phyloP scores from a whole-genome alignment of 225 moss, liverwort and hornwort species.

The Asterella californica region DNA sequence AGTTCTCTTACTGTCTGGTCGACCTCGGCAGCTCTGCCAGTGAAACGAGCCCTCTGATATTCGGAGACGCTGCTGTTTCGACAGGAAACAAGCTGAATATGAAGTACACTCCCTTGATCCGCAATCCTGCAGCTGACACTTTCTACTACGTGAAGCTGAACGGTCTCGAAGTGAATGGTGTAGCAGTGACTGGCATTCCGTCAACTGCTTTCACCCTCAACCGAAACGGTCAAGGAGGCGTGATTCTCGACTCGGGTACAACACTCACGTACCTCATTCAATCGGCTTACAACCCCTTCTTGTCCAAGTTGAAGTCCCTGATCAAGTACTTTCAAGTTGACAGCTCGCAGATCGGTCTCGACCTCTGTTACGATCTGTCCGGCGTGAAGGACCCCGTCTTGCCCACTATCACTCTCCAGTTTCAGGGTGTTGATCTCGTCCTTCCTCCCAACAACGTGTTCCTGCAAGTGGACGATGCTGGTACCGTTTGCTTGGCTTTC shows the following conservation, averaged over 20 bases:
- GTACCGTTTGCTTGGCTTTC: slow-evolving; percentile 40
- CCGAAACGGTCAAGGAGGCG: slow-evolving; percentile 17
- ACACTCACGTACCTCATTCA: slow-evolving; percentile 31
- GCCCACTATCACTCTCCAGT: slow-evolving; percentile 22
- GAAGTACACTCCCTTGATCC: slow-evolving; percentile 31
- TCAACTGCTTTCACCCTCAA: slow-evolving; percentile 15
- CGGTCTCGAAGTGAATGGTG: slow-evolving; percentile 16
- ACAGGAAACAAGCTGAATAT: background rate
- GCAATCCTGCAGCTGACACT: slow-evolving; percentile 11
- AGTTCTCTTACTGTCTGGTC: slow-evolving; percentile 37
- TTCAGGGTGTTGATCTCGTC: slow-evolving; percentile 11
- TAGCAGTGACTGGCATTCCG: slow-evolving; percentile 9
- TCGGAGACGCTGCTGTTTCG: slow-evolving; percentile 17
- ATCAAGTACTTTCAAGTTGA: slow-evolving; percentile 14
- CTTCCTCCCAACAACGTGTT: slow-evolving; percentile 28
- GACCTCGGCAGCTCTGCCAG: slow-evolving; percentile 9
- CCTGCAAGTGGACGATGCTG: slow-evolving; percentile 17
- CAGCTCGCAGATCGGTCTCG: slow-evolving; percentile 4
- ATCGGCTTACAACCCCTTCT: slow-evolving; percentile 27
- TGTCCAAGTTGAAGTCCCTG: slow-evolving; percentile 18
- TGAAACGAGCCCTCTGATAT: slow-evolving; percentile 26
- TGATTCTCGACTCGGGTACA: slow-evolving; percentile 38
- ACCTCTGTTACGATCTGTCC: slow-evolving; percentile 14
- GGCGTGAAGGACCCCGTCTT: background rate
- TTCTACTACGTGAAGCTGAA: slow-evolving; percentile 37